Evolutionary conservation across 2,329 filamentous ascomycete genomes (phyloP).

Genomic region (Aspergillus phoenicis): DNA sequence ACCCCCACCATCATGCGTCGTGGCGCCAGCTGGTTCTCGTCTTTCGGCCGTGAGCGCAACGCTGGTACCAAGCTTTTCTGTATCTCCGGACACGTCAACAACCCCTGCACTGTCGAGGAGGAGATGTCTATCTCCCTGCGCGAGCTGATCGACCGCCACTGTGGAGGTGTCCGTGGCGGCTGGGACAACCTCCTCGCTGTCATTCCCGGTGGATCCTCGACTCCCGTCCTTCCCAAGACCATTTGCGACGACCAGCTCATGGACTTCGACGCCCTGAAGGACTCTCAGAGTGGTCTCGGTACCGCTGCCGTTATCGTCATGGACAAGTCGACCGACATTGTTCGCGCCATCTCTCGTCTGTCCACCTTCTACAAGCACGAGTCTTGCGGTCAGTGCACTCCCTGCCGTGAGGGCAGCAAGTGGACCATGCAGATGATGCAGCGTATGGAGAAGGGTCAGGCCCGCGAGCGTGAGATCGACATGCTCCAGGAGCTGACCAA

Average conservation of each 20-base stretch:
- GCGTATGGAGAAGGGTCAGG: conserved; percentile 89
- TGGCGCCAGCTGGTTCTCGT: conserved; percentile 88
- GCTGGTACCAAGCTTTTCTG: conserved; percentile 97
- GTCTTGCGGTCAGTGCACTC: conserved; percentile 96
- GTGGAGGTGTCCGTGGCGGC: conserved; percentile 90
- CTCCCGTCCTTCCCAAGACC: conserved; percentile 86
- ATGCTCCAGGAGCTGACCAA: conserved; percentile 99
- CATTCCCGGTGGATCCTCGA: conserved; percentile 95
- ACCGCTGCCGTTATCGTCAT: conserved; percentile 98
- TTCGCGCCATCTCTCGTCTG: conserved; percentile 88
- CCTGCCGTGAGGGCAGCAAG: conserved; percentile 98
- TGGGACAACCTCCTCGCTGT: conserved; percentile 97
- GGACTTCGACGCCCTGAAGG: conserved; percentile 98
- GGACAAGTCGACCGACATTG: conserved; percentile 96
- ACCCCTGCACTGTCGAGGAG: conserved; percentile 96
- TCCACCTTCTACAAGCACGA: conserved; percentile 98
- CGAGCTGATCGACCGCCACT: conserved; percentile 97
- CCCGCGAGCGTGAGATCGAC: conserved; percentile 89
- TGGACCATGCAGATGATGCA: conserved; percentile 99
- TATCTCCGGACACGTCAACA: conserved; percentile 98
- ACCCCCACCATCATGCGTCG: conserved; percentile 93
- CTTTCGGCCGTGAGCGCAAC: conserved; percentile 94
- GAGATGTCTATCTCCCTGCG: conserved; percentile 98
- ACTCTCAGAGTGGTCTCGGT: conserved; percentile 93
- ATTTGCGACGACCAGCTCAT: conserved; percentile 95